phyloP scores from a whole-genome alignment of 2,329 filamentous ascomycete genomes.

The Penicillium griseofulvum region DNA sequence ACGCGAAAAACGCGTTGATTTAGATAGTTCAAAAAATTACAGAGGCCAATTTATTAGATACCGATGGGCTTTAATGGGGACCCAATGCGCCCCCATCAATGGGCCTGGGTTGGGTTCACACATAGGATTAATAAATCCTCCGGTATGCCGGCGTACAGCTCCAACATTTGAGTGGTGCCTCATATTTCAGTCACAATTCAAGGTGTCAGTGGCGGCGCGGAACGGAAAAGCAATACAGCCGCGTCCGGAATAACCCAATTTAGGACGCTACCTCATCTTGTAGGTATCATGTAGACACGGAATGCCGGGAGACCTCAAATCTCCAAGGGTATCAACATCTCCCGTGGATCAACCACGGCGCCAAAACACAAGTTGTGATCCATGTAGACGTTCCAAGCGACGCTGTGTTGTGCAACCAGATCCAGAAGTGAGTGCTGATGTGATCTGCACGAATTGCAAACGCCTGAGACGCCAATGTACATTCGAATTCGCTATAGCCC shows the following conservation, averaged over 20 bases:
- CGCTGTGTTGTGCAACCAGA: constrained; percentile 20
- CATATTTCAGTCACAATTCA: background rate
- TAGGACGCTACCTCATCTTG: too few species aligned
- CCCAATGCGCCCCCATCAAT: too few species aligned
- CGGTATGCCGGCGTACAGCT: too few species aligned
- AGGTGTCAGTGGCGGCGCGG: background rate
- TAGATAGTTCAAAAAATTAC: too few species aligned
- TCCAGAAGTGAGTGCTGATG: background rate
- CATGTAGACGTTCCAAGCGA: constrained; percentile 26
- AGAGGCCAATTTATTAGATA: too few species aligned
- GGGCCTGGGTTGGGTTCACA: too few species aligned
- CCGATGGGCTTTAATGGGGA: too few species aligned
- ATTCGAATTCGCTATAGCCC: constrained; percentile 19
- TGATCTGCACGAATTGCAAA: constrained; percentile 18
- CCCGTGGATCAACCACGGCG: constrained; percentile 11
- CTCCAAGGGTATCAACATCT: background rate
- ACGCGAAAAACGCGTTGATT: too few species aligned
- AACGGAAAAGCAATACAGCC: background rate
- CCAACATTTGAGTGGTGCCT: background rate
- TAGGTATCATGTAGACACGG: constrained; percentile 4
- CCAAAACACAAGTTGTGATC: constrained; percentile 27
- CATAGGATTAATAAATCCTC: too few species aligned
- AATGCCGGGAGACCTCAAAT: constrained; percentile 4
- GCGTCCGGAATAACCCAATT: background rate
- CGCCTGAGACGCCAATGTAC: constrained; percentile 22